Percentiles rank a stretch among this genome's conserved stretches.
Evolutionary conservation across 768 basidiomycete genomes (phyloP).

Genomic region (Leccinum ochraceum): DNA sequence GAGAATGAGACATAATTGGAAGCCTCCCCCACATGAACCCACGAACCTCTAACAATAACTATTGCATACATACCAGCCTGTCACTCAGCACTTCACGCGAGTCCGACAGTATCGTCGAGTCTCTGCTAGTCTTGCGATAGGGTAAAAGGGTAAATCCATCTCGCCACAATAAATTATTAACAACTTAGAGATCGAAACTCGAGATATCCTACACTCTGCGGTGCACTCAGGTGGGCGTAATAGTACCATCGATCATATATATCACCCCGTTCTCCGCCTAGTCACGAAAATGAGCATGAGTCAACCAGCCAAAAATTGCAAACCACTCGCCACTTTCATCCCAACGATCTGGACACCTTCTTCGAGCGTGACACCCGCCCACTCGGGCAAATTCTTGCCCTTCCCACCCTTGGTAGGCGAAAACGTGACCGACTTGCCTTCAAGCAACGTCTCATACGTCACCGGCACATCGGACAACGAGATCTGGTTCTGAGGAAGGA

Average conservation of each 20-base stretch:
- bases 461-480: constrained; percentile 38
- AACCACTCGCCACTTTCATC: constrained; percentile 57
- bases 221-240: constrained; percentile 23
- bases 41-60: too few relatives aligned
- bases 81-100: too few relatives aligned
- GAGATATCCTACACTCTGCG: background rate
- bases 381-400: constrained; percentile 45
- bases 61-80: too few relatives aligned
- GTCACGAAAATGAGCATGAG: background rate
- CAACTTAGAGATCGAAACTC: background rate
- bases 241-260: constrained; percentile 44
- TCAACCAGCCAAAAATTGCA: background rate
- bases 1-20: too few relatives aligned
- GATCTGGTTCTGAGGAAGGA: constrained; percentile 42
- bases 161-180: background rate
- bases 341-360: constrained; percentile 54
- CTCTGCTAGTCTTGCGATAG: background rate
- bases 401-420: constrained; percentile 35
- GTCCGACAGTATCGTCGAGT: too few relatives aligned
- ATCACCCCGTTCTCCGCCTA: constrained; percentile 47
- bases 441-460: constrained; percentile 59
- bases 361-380: constrained; percentile 60
- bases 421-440: constrained; percentile 60
- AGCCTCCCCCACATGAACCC: too few relatives aligned
- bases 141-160: background rate